These are phyloP conservation scores for Phaeophleospora eucalypticola DNA, from an alignment of 2,329 filamentous ascomycete genomes.

Conservation along the genomic window DNA sequence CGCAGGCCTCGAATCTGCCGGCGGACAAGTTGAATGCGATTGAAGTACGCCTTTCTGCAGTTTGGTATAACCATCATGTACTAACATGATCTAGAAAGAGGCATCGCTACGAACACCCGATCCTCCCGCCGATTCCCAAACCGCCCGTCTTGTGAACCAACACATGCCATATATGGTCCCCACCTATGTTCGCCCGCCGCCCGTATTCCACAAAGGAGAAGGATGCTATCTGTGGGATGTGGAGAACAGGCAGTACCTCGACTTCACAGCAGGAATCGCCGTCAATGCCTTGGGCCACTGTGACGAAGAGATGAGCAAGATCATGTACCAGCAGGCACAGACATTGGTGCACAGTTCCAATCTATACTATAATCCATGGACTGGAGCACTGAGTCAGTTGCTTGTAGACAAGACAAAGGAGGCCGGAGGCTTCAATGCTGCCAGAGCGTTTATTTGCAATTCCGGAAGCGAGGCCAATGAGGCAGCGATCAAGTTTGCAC, in stretches of 20 bases:
- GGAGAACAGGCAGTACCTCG: slow-evolving; percentile 83
- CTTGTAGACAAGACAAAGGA: slow-evolving; percentile 76
- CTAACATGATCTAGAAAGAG: slow-evolving; percentile 40
- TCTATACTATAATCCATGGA: slow-evolving; percentile 96
- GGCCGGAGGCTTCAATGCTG: slow-evolving; percentile 75
- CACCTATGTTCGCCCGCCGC: slow-evolving; percentile 85
- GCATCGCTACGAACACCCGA: slow-evolving; percentile 63
- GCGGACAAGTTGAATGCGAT: slow-evolving; percentile 34
- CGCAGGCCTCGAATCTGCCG: slow-evolving; percentile 41
- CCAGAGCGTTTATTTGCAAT: slow-evolving; percentile 88
- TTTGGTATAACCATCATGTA: neutral
- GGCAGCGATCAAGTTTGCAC: slow-evolving; percentile 92
- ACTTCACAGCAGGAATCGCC: slow-evolving; percentile 93
- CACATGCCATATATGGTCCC: slow-evolving; percentile 88
- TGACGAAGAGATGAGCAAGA: slow-evolving; percentile 69
- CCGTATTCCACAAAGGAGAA: slow-evolving; percentile 82
- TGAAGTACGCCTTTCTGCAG: slow-evolving; percentile 16
- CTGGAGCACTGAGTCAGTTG: slow-evolving; percentile 78
- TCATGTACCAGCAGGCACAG: slow-evolving; percentile 64
- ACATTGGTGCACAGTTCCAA: slow-evolving; percentile 90
- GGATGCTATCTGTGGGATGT: slow-evolving; percentile 88
- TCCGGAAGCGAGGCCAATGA: slow-evolving; percentile 97
- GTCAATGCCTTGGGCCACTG: slow-evolving; percentile 91
- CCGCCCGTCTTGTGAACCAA: slow-evolving; percentile 67
- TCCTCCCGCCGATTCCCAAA: slow-evolving; percentile 68